Percentiles rank a stretch among this genome's conserved stretches.
These are phyloP conservation scores for Evernia prunastri DNA, from an alignment of 495 filamentous ascomycete species.

Conservation along the genomic window DNA sequence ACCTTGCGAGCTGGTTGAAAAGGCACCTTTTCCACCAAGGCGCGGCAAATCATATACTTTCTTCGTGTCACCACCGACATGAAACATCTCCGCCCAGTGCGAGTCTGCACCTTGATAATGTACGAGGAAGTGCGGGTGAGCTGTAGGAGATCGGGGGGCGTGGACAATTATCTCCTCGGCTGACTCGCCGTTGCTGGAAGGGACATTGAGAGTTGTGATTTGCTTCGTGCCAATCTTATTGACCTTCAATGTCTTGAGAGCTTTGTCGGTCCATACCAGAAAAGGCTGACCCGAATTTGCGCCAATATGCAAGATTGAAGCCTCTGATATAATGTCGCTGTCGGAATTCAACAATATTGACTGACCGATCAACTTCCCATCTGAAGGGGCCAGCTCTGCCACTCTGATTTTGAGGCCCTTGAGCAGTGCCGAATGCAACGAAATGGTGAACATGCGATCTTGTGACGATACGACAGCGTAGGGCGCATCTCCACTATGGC, in stretches of 20 bases:
- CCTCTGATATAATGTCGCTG: conserved; percentile 56
- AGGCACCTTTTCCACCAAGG: conserved; percentile 59
- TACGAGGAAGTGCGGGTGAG: conserved; percentile 73
- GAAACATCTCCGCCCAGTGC: conserved; percentile 81
- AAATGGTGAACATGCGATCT: conserved; percentile 68
- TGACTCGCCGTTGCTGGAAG: conserved; percentile 48
- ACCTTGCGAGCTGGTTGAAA: conserved; percentile 69
- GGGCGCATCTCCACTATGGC: conserved; percentile 56
- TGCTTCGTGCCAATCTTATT: conserved; percentile 75
- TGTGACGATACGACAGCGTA: conserved; percentile 73
- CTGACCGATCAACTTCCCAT: conserved; percentile 60
- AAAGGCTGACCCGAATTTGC: conserved; percentile 77
- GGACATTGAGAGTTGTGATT: conserved; percentile 43
- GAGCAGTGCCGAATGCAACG: conserved; percentile 59
- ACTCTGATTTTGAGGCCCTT: conserved; percentile 69
- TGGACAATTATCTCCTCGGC: conserved; percentile 65
- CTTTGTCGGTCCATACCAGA: conserved; percentile 73
- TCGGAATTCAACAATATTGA: conserved; percentile 59
- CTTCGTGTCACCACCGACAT: conserved; percentile 64
- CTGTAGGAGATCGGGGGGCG: conserved; percentile 61
- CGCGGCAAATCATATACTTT: conserved; percentile 73
- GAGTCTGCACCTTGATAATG: conserved; percentile 65
- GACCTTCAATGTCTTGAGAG: conserved; percentile 60
- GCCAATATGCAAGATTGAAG: conserved; percentile 73
- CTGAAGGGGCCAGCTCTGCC: conserved; percentile 60